Base-by-base conservation (phyloP, 371 early-diverging fungal species). In the Circinella minor region DNA sequence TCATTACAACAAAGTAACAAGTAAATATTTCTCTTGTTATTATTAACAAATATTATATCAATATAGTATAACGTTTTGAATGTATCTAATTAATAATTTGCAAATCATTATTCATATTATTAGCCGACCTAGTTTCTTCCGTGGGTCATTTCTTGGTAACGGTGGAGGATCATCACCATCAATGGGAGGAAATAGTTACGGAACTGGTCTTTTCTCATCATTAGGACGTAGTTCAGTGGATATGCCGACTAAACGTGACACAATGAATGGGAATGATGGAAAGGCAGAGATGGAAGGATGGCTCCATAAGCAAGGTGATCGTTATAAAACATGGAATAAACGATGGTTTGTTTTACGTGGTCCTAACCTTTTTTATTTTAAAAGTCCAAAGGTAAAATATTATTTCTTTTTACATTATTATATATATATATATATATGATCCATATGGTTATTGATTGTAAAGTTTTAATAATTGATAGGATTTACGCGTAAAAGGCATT, bases 321-420 rank as follows among this genome's bases (percentile, higher is more conserved):
- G 85, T 39, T 90, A 89, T 72, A 85, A 83, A 54, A 86, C 84
- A 11, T 92, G 90, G 90, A 90, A 90, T 70, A 82, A 80, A 36
- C 81, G 91, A 5, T 92, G 87, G 88, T 92, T 88, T 75, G 88
- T 89, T 60, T 77, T 92, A 38, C 88, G 90, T 71, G 88, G 88
- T 0, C 71, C 78, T 1, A 83, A 86, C 36, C 74, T 92, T 14
- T 88, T 83, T 67, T 88, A 89, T 65, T 89, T 89, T 65, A 89
- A 90, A 65, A 81, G 81, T 18, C 86, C 86, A 55, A 89, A 80
- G 70, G 80, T 78, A 71, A 61, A 61, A 51, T 43, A 37, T 17
- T 7, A 62, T n/a, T 64, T 34, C 3, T 14, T 39, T 39, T 1
- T 54, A 34, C 17, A 36, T 61, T 38, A 57, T 39, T 49, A n/a